Evolutionary conservation across 345 rosid species (phyloP), one percentile per base, ranked within the genome.

Genomic region (Eucalyptus caleyi): DNA sequence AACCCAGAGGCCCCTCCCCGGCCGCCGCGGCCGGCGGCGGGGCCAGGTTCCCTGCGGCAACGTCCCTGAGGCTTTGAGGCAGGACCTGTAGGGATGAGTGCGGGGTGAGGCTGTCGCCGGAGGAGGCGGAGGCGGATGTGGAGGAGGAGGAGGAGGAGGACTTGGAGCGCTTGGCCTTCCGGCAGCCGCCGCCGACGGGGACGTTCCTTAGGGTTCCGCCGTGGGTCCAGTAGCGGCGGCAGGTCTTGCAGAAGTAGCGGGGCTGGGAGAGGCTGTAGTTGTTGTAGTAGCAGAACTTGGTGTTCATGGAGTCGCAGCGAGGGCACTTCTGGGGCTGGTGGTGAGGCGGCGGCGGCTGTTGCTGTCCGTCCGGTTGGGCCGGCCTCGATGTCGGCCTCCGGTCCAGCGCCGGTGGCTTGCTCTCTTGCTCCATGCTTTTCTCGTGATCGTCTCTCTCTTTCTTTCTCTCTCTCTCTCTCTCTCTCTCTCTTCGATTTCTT

Each of bases 201-300:
- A 89, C 90, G 80, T 89, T 89, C 51, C 90, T 44, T n/a, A 89
- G 90, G 51, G 90, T 89, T 44, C 90, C 90, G 8, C 90, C 90
- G 37, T 86, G 90, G 72, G 90, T 89, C 90, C 90, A 89, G 90
- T 89, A 89, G 30, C 90, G 90, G n/a, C 87, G 87, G 87, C 90
- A 88, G 47, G 59, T 81, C 89, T 88, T 88, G 85, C 89, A 88
- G 60, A 88, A 88, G 89, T 88, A 88, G 49, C 90, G 90, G 32
- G 90, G 90, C 90, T 89, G 90, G 37, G 80, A 23, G 45, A 89
- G 87, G 90, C 90, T 89, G 87, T 89, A 89, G 77, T 89, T 89
- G 87, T 89, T 89, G 90, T 89, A 89, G 77, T 89, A 89, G 80
- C 90, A 89, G 90, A 89, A 89, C 59, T 89, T 89, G 87, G 90